phyloP scores from a whole-genome alignment of 208 protist genomes.

The Trypanosomatidae sp. region DNA sequence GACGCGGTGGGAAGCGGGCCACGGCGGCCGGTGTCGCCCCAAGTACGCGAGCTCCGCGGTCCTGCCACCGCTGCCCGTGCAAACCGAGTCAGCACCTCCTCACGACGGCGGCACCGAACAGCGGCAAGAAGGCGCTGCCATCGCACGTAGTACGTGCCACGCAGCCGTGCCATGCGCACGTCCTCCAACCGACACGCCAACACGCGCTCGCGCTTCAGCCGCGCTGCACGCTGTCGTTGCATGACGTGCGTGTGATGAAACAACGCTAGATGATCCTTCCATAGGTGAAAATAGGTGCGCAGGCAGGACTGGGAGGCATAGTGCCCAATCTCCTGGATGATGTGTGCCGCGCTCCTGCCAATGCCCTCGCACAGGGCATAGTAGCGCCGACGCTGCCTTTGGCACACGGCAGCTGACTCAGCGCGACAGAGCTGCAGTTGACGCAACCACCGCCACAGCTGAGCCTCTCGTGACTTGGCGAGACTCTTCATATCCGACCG shows the following conservation, averaged over 20 bases:
- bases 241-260: conserved; percentile 58
- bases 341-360: conserved; percentile 29
- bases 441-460: conserved; percentile 45
- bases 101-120: conserved; percentile 3
- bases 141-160: conserved; percentile 26
- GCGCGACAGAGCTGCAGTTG: conserved; percentile 48
- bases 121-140: conserved; percentile 25
- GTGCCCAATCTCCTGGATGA: conserved; percentile 44
- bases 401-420: conserved; percentile 53
- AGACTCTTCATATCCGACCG: conserved; percentile 35
- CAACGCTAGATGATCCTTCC: conserved; percentile 42
- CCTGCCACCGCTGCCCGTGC: conserved; percentile 4
- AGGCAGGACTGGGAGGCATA: conserved; percentile 33
- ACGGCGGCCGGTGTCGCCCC: too few species aligned
- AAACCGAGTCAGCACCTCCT: conserved; percentile 18
- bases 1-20: conserved; percentile 25
- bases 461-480: conserved; percentile 35
- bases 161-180: background rate
- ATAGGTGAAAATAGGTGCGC: conserved; percentile 41
- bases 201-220: conserved; percentile 27
- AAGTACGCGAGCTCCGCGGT: background rate
- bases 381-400: conserved; percentile 64
- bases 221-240: conserved; percentile 37
- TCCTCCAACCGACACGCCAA: conserved; percentile 10
- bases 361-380: conserved; percentile 42